These are phyloP conservation scores for Ceratocystis smalleyi DNA, from an alignment of 2,329 filamentous ascomycete species.

Conservation along the genomic window DNA sequence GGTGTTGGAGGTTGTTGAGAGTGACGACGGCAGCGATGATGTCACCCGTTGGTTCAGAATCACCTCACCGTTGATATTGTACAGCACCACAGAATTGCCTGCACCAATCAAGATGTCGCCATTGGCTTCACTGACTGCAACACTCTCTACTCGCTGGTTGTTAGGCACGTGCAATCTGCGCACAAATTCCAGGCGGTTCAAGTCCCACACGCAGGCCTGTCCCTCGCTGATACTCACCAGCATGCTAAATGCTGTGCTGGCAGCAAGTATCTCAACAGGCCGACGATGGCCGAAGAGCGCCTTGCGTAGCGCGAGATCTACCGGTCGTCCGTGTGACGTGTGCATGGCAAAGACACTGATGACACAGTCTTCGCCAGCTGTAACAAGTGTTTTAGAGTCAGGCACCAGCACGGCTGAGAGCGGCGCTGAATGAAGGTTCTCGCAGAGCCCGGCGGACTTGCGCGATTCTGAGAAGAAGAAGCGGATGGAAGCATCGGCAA, in stretches of 20 bases:
- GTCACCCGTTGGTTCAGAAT: conserved; percentile 74
- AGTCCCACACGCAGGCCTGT: conserved; percentile 78
- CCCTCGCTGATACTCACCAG: conserved; percentile 73
- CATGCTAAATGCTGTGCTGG: conserved; percentile 76
- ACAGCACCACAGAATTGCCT: conserved; percentile 58
- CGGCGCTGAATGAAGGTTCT: conserved; percentile 85
- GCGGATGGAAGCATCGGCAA: conserved; percentile 78
- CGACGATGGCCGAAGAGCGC: conserved; percentile 83
- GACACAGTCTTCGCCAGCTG: conserved; percentile 82
- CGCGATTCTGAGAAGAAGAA: conserved; percentile 78
- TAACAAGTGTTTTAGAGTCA: conserved; percentile 80
- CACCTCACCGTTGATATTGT: conserved; percentile 73
- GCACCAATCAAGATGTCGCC: conserved; percentile 80
- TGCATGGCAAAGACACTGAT: conserved; percentile 68
- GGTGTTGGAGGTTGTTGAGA: conserved; percentile 24
- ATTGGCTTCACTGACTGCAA: conserved; percentile 74
- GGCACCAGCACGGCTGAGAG: conserved; percentile 71
- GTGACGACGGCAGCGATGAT: conserved; percentile 19
- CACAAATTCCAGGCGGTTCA: conserved; percentile 80
- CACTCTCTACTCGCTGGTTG: conserved; percentile 49
- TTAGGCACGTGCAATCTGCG: conserved; percentile 45
- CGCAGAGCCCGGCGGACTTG: conserved; percentile 73
- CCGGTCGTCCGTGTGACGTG: conserved; percentile 45
- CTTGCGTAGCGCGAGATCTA: conserved; percentile 64
- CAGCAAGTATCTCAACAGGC: conserved; percentile 65